Percentiles rank a stretch among this genome's conserved stretches.
Evolutionary conservation across 495 filamentous ascomycete genomes (phyloP).

Genomic region (Penicillium paradoxum): DNA sequence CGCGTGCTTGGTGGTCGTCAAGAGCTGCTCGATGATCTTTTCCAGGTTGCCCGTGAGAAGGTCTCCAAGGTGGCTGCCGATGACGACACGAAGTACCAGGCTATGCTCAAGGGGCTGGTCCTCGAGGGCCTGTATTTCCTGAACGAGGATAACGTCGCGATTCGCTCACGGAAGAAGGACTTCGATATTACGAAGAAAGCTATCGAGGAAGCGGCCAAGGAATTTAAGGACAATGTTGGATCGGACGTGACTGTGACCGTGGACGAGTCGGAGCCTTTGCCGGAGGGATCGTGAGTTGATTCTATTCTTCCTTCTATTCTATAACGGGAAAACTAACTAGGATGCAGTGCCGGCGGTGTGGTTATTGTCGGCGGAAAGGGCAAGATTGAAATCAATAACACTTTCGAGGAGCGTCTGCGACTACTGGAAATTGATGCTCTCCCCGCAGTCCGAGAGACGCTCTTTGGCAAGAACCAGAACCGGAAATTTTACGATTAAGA

Average conservation of each 20-base stretch:
- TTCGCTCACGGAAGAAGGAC: conserved; percentile 78
- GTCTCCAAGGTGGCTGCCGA: conserved; percentile 55
- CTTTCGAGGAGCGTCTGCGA: conserved; percentile 84
- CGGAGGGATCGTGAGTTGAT: conserved; percentile 75
- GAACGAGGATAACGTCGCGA: conserved; percentile 66
- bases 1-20: conserved; percentile 80
- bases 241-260: conserved; percentile 60
- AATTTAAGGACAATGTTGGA: conserved; percentile 72
- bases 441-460: conserved; percentile 72
- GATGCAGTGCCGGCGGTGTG: conserved; percentile 73
- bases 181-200: conserved; percentile 66
- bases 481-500: conserved; percentile 87
- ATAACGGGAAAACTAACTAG: conserved; percentile 4
- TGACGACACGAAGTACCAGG: conserved; percentile 69
- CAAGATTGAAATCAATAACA: conserved; percentile 99
- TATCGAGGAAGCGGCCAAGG: conserved; percentile 63
- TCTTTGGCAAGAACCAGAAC: conserved; percentile 92
- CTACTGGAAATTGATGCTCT: conserved; percentile 79
- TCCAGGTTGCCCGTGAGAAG: conserved; percentile 67
- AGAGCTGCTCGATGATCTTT: conserved; percentile 87
- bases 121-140: conserved; percentile 88
- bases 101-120: conserved; percentile 68
- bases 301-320: not conserved
- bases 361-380: conserved; percentile 73
- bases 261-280: conserved; percentile 73